Base-by-base conservation (phyloP, 768 basidiomycete species). In the Boletus sp. region DNA sequence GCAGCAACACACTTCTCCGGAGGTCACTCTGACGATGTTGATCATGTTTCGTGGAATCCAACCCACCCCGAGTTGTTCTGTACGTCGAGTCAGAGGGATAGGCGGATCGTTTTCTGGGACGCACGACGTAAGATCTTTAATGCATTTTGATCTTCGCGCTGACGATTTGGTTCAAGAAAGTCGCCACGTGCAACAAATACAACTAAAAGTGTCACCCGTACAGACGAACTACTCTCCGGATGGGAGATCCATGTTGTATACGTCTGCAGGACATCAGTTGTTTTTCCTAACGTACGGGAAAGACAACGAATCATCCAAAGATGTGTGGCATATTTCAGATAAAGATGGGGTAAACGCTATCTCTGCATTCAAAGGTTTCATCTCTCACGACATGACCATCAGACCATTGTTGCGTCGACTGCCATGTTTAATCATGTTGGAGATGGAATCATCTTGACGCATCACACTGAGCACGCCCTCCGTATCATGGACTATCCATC, bases 11-110 rank as follows among this genome's bases (percentile, higher is more conserved):
- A 80, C 15, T 90, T 83, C 55, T 80, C 85, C 1, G 88, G 89
- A 20, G 89, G 83, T 7, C 90, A 92, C 60, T 77, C 80, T 2
- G 89, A 90, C 53, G 89, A 90, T 45, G 86, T 88, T n/a, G 90
- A 92, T 63, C 84, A 90, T 58, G 74, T 92, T 41, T 83, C 89
- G 8, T 93, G 90, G 90, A 90, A 90, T 67, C 90, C 90, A 1
- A 88, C 86, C 3, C 90, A 92, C 62, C 89, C 90, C 5, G 90
- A 92, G 39, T 73, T 91, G 15, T 90, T 93, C 66, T 90, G 87
- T 58, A 86, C 90, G 0, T 89, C 89, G 15, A 86, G 90, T 62
- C 83, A 86, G 66, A 87, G 82, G 64, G 90, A 93, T 62, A 78
- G 84, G 60, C 77, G 83, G 28, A 80, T 92, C 29, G 86, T 87